These are phyloP conservation scores for Acer saccharum DNA, from an alignment of 345 rosid genomes.

Conservation along the genomic window DNA sequence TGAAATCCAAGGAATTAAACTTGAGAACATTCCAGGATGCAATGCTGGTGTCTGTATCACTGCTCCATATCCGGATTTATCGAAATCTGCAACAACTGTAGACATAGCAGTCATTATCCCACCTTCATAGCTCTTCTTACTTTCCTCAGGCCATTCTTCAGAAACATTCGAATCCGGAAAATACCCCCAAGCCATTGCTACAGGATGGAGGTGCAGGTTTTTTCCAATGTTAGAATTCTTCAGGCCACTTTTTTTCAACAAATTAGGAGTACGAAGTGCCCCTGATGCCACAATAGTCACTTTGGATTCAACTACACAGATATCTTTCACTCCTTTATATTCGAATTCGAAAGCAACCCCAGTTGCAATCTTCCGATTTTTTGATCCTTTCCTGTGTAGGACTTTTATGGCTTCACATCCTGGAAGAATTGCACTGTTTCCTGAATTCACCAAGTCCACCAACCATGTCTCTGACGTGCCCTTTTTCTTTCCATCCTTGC, in stretches of 20 bases:
- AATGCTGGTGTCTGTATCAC: constrained; percentile 76
- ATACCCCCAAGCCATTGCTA: constrained; percentile 88
- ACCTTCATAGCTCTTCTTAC: constrained; percentile 73
- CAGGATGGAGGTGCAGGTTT: constrained; percentile 77
- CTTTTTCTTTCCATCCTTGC: constrained; percentile 78
- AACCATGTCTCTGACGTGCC: constrained; percentile 90
- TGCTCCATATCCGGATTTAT: constrained; percentile 56
- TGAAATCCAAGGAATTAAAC: constrained; percentile 72
- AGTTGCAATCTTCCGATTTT: constrained; percentile 37
- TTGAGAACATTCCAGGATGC: constrained; percentile 84
- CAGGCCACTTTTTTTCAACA: constrained; percentile 63
- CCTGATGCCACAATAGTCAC: constrained; percentile 74
- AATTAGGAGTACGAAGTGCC: constrained; percentile 63
- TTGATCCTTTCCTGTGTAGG: constrained; percentile 35
- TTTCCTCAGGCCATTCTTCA: constrained; percentile 44
- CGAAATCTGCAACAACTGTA: constrained; percentile 33
- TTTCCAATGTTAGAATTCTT: constrained; percentile 66
- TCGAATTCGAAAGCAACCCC: constrained; percentile 60
- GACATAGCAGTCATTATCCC: constrained; percentile 92
- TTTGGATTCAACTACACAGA: constrained; percentile 56
- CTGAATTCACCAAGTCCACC: constrained; percentile 67
- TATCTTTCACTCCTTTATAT: constrained; percentile 36
- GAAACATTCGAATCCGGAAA: constrained; percentile 41
- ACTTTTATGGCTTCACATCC: constrained; percentile 62
- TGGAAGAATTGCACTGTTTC: constrained; percentile 70